Percentiles rank a stretch among this genome's conserved stretches.
phyloP scores from a whole-genome alignment of 192 early-diverging fungal species.

The Linnemannia elongata region DNA sequence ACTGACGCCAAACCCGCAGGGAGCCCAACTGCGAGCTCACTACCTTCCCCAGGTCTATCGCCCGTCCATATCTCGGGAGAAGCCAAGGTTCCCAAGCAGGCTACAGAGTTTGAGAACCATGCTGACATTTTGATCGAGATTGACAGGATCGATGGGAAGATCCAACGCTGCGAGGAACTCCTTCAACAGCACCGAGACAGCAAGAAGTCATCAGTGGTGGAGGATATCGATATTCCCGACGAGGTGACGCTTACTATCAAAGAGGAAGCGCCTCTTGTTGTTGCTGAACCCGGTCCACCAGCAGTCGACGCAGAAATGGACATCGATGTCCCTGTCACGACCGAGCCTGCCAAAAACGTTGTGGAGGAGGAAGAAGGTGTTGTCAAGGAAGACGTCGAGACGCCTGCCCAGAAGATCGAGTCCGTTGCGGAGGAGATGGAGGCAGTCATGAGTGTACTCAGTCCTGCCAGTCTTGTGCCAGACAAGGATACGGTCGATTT shows the following conservation, averaged over 20 bases:
- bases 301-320: background rate
- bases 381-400: slow-evolving; percentile 15
- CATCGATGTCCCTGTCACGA: slow-evolving; percentile 10
- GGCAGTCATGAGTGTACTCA: slow-evolving; percentile 17
- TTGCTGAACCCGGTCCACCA: slow-evolving; percentile 14
- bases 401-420: background rate
- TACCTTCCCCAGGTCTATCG: slow-evolving; percentile 29
- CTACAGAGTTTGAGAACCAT: slow-evolving; percentile 32
- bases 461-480: slow-evolving; percentile 27
- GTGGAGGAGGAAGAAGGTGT: background rate
- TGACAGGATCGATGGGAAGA: slow-evolving; percentile 45
- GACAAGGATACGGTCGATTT: slow-evolving; percentile 38
- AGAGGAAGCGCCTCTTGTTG: background rate
- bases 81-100: background rate
- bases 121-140: slow-evolving; percentile 41
- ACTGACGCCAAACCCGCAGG: background rate
- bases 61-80: background rate
- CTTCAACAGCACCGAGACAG: slow-evolving; percentile 15
- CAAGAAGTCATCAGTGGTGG: slow-evolving; percentile 5
- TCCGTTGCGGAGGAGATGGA: background rate
- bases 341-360: background rate
- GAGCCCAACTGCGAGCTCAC: slow-evolving; percentile 29
- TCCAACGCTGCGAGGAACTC: slow-evolving; percentile 33
- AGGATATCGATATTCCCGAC: background rate
- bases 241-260: background rate